These are phyloP conservation scores for Apiospora sp. DNA, from an alignment of 2,329 filamentous ascomycete species.

Conservation along the genomic window DNA sequence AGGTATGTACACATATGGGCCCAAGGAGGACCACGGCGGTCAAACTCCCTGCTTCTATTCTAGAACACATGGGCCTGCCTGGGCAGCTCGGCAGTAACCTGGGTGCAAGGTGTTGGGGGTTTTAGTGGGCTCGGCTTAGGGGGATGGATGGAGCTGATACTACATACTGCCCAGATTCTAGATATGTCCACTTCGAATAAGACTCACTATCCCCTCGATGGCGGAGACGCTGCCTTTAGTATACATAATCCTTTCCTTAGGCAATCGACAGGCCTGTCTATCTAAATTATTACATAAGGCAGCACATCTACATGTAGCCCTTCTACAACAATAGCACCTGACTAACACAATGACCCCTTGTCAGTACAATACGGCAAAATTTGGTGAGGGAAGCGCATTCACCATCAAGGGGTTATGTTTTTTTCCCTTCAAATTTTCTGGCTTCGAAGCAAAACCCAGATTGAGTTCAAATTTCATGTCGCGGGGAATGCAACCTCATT, in stretches of 20 bases:
- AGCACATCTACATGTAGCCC: no score
- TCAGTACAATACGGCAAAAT: no score
- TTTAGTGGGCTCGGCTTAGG: not conserved
- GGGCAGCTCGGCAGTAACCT: not conserved
- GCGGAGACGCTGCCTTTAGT: no score
- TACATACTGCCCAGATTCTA: not conserved
- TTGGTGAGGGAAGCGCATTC: no score
- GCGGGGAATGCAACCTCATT: not conserved
- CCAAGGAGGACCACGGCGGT: not conserved
- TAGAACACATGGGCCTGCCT: constrained; percentile 1
- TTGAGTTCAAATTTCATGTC: not conserved
- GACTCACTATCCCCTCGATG: not conserved
- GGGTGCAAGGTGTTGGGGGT: not conserved
- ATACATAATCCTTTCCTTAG: no score
- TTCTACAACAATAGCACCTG: no score
- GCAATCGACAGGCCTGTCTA: no score
- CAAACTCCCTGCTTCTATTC: not conserved
- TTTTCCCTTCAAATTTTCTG: no score
- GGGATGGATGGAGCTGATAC: constrained; percentile 7
- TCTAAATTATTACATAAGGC: no score
- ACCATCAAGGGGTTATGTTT: not conserved
- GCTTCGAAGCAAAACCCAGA: not conserved
- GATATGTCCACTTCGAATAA: not conserved
- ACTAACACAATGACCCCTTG: no score
- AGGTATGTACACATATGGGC: not conserved